Base-by-base conservation (phyloP, 805 yeast species). In the Ogataea henricii region DNA sequence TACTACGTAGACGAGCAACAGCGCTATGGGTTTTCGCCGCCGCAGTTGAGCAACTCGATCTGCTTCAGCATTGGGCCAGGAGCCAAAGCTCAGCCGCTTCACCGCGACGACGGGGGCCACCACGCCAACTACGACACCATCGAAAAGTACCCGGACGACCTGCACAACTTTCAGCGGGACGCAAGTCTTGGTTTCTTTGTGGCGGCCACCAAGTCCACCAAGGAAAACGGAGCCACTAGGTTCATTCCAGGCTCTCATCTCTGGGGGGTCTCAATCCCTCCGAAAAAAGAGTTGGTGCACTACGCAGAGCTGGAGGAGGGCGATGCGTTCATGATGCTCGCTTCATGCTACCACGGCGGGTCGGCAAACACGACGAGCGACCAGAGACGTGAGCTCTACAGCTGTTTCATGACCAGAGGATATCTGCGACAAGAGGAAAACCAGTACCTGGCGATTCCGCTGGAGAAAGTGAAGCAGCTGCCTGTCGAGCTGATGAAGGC, bases 141-240 rank as follows among this genome's bases (percentile, higher is more conserved):
- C 25, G 59, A 52, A n/a, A 36, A 21, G 32, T 53, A 54, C 32
- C 46, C 51, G 13, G 52, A 40, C 18, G 52, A 48, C 40, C 29
- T 46, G 17, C 39, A 47, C 34, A 41, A 37, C 16, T 40, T 42
- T 39, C 57, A 53, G 12, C 41, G 60, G 16, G 65, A 62, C 33
- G 51, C 58, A 6, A 34, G 49, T 16, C 33, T 64, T 23, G 68
- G 68, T 1, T 48, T 52, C 23, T 55, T 57, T 36, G 54, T 64
- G 13, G 68, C 65, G 10, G 55, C 53, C 7, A 60, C 57, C 22
- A 58, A 51, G 32, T 44, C 63, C 7, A 64, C 67, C 9, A 58
- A 55, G 39, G 63, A 36, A 17, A 64, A 64, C 43, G 68, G 68
- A 10, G 68, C 66, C n/a, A 64, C 68, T 3, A 49, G 66, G 34